phyloP scores from a whole-genome alignment of 345 rosid species.

The Acer saccharum region DNA sequence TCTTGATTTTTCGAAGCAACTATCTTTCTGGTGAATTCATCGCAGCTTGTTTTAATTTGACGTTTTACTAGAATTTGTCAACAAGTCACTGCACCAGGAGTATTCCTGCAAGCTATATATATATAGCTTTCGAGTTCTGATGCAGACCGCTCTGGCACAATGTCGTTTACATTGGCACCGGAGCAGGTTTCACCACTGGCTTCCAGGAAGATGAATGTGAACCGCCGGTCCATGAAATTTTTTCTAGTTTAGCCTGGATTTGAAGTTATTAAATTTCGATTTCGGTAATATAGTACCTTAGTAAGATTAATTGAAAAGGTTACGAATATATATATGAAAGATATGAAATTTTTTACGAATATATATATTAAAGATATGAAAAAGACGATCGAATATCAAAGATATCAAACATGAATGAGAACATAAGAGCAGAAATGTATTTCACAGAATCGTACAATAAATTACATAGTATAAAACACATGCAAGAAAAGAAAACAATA shows the following conservation, averaged over 20 bases:
- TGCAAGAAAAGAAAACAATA: not conserved
- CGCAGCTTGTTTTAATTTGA: too few species aligned
- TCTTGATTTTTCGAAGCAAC: too few species aligned
- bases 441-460: constrained; percentile 18
- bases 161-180: too few species aligned
- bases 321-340: too few species aligned
- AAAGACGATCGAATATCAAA: not conserved
- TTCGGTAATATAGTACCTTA: not conserved
- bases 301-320: not conserved
- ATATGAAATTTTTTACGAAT: too few species aligned
- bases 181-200: too few species aligned
- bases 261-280: not conserved
- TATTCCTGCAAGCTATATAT: not conserved
- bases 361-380: too few species aligned
- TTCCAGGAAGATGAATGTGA: not conserved
- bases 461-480: constrained; percentile 2
- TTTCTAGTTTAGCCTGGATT: not conserved
- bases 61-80: too few species aligned
- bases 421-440: not conserved
- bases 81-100: not conserved
- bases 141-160: not conserved
- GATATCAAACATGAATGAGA: not conserved
- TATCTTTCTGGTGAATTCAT: too few species aligned
- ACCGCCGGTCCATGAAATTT: not conserved
- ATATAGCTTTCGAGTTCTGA: not conserved